Conservation (phyloP, 768 basidiomycete genomes). For the Boletus insuetus region DNA sequence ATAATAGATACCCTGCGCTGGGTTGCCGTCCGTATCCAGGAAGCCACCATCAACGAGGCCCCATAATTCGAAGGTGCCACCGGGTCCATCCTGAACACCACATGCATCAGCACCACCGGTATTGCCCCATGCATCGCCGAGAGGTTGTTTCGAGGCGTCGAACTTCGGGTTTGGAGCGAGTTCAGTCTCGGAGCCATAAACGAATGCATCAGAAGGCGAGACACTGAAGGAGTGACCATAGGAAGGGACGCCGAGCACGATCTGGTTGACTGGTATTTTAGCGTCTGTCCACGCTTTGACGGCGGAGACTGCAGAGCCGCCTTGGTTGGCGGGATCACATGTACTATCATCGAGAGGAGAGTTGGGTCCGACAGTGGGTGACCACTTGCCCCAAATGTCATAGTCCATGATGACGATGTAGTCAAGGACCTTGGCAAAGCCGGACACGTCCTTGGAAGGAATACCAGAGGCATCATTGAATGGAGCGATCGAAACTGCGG, state of each 20-base stretch:
- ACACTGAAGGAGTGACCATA: constrained; percentile 77
- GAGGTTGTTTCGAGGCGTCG: constrained; percentile 39
- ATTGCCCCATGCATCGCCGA: constrained; percentile 57
- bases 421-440: constrained; percentile 67
- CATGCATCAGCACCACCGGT: constrained; percentile 49
- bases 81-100: constrained; percentile 43
- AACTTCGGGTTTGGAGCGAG: constrained; percentile 52
- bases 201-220: constrained; percentile 36
- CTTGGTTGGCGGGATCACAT: constrained; percentile 58
- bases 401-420: constrained; percentile 67
- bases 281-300: constrained; percentile 72
- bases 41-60: constrained; percentile 57
- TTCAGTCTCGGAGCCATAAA: constrained; percentile 29
- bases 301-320: constrained; percentile 73
- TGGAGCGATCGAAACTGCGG: constrained; percentile 63
- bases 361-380: constrained; percentile 65
- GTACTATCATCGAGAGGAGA: constrained; percentile 78
- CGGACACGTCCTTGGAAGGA: constrained; percentile 67
- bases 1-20: constrained; percentile 48
- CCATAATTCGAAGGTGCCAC: constrained; percentile 59
- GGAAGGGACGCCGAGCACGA: constrained; percentile 77
- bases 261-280: constrained; percentile 65
- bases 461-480: constrained; percentile 58
- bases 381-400: constrained; percentile 56
- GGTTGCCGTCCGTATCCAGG: constrained; percentile 32